Conservation (phyloP, 129 eudicot species). For the Escallonia herrerae region DNA sequence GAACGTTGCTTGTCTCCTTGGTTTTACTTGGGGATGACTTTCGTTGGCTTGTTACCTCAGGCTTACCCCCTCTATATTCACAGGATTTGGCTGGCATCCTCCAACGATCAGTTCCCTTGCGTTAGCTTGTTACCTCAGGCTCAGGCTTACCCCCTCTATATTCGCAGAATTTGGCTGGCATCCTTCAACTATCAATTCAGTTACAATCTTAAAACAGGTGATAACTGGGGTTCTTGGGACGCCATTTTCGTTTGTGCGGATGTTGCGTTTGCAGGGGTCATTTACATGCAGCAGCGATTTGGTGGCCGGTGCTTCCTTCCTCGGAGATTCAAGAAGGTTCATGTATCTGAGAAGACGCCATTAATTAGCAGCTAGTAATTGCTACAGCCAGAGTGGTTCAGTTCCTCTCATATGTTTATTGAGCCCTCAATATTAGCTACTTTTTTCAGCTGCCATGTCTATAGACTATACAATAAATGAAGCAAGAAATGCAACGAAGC, state of each 20-base stretch:
- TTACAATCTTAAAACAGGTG: conserved; percentile 41
- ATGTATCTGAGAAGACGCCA: conserved; percentile 45
- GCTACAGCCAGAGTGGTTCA: background rate
- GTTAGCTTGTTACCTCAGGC: no score
- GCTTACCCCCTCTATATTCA: conserved; percentile 56
- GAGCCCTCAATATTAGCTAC: no score
- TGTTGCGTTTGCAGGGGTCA: conserved; percentile 35
- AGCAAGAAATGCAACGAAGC: no score
- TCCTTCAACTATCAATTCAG: conserved; percentile 24
- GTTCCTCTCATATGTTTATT: no score
- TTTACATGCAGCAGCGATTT: conserved; percentile 58
- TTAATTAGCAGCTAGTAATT: conserved; percentile 14
- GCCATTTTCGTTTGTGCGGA: conserved; percentile 38
- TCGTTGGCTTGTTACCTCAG: conserved; percentile 54
- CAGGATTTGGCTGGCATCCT: background rate
- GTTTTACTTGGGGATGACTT: conserved; percentile 55
- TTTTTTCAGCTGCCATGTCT: no score
- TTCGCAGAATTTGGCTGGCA: conserved; percentile 17
- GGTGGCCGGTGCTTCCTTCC: conserved; percentile 63
- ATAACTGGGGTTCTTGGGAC: conserved; percentile 59
- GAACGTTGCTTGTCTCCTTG: conserved; percentile 34
- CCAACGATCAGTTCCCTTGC: background rate
- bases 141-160: conserved; percentile 5
- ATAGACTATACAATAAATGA: no score
- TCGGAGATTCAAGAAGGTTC: conserved; percentile 30